Conservation (phyloP, 1,139 yeast genomes). For the Fermentozyma sake region DNA sequence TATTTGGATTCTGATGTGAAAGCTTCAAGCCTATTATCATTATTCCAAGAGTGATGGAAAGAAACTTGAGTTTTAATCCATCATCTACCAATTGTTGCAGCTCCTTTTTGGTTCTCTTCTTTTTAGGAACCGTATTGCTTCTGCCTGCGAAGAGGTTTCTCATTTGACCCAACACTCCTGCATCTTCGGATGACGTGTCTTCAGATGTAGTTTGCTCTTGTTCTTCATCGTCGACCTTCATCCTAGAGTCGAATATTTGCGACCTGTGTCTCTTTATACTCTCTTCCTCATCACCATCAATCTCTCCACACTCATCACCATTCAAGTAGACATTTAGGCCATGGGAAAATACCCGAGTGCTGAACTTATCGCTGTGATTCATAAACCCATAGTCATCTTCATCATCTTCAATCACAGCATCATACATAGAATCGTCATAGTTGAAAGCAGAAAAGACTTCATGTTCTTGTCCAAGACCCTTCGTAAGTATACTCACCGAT, state of each 20-base stretch:
- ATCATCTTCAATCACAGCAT: conserved; percentile 10
- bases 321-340: conserved; percentile 24
- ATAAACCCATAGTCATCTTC: conserved; percentile 37
- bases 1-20: conserved; percentile 20
- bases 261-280: conserved; percentile 33
- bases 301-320: conserved; percentile 15
- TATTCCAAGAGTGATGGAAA: conserved; percentile 43
- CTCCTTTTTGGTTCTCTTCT: conserved; percentile 10
- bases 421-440: conserved; percentile 1
- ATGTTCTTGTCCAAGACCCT: conserved; percentile 4
- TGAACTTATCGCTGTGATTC: conserved; percentile 25
- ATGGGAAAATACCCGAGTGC: conserved; percentile 28
- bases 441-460: conserved; percentile 7
- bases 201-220: conserved; percentile 4
- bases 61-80: conserved; percentile 38
- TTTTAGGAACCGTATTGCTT: conserved; percentile 4
- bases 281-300: conserved; percentile 9
- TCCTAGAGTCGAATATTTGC: conserved; percentile 24
- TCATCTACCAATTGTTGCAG: conserved; percentile 35
- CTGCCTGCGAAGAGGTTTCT: conserved; percentile 31
- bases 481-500: conserved; percentile 3
- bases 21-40: conserved; percentile 39
- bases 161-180: conserved; percentile 33
- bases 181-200: conserved; percentile 12
- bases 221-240: conserved; percentile 14